Base-by-base conservation (phyloP, 202 grass and related monocot species). In the Schoenoplectus tabernaemontani region DNA sequence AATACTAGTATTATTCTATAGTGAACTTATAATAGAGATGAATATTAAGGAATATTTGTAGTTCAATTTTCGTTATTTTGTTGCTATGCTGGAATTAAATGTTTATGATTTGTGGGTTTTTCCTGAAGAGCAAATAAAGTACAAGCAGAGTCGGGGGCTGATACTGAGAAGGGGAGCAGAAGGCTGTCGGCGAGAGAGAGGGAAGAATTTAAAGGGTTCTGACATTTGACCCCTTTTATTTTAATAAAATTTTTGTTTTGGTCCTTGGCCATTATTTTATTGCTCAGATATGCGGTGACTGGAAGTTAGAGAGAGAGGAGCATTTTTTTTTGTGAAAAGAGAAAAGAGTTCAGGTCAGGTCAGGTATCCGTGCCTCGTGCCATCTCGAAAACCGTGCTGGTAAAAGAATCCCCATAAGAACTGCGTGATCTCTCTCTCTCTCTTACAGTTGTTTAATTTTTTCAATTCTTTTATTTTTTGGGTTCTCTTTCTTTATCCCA, bases 291-390 rank as follows among this genome's bases (percentile, higher is more conserved):
- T 79, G 77, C 56, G 77, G 77, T 79, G 77, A 79, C 57, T 63
- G 36, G 66, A 71, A 47, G 41, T 71, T 26, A 6, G 38, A 44
- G 38, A 9, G 37, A 67, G 28, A 63, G 32, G 37, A 5, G 2
- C 19, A 70, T 10, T 28, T 28, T 28, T 28, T 28, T 28, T 28
- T 28, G 28, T 28, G 28, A 28, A 28, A 28, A 28, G 28, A 28
- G 0, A 28, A 28, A 28, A 28, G 22, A 50, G 68, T 73, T 28
- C 68, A 50, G 67, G 77, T 79, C 77, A 47, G 77, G 77, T 79
- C 56, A 62, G 50, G 22, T 79, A 62, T 60, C 76, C 54, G 50
- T 58, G 76, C 84, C 91, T 91, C 92, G 92, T 95, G 92, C 89
- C 59, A 17, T 91, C 85, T 95, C 85, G 92, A 70, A 84, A 65